A percentile compares a stretch with the other conserved stretches of the same genome.
phyloP scores from a whole-genome alignment of 768 basidiomycete species.

The Macrolepiota dolichaula region DNA sequence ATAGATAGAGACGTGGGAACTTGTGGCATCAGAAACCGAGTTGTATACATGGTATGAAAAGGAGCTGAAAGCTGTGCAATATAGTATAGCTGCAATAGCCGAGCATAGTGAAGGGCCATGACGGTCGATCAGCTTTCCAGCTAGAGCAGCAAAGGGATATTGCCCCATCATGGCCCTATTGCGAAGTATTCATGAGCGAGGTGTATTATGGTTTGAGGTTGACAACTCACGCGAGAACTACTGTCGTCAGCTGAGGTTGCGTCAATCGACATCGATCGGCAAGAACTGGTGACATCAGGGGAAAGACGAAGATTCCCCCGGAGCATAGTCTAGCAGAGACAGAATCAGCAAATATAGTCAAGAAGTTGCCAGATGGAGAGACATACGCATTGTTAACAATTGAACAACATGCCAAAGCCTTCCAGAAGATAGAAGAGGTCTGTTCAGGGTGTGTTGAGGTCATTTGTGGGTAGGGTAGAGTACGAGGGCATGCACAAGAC shows the following conservation, averaged over 20 bases:
- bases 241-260: conserved; percentile 77
- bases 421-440: conserved; percentile 12
- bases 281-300: conserved; percentile 65
- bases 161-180: conserved; percentile 78
- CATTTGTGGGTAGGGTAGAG: neutral
- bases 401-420: conserved; percentile 39
- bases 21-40: conserved; percentile 32
- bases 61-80: conserved; percentile 56
- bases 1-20: conserved; percentile 45
- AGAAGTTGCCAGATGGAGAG: neutral
- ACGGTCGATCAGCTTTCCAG: conserved; percentile 65
- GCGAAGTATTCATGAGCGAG: conserved; percentile 5
- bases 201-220: neutral
- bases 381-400: conserved; percentile 65
- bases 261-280: conserved; percentile 57
- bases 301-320: conserved; percentile 80
- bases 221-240: conserved; percentile 64
- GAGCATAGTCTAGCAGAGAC: conserved; percentile 56
- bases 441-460: neutral
- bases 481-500: neutral
- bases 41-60: conserved; percentile 58
- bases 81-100: conserved; percentile 54
- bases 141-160: conserved; percentile 70
- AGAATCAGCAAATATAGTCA: neutral
- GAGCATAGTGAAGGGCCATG: conserved; percentile 71